Conservation (phyloP, 768 basidiomycete genomes). For the Boletus edulis region DNA sequence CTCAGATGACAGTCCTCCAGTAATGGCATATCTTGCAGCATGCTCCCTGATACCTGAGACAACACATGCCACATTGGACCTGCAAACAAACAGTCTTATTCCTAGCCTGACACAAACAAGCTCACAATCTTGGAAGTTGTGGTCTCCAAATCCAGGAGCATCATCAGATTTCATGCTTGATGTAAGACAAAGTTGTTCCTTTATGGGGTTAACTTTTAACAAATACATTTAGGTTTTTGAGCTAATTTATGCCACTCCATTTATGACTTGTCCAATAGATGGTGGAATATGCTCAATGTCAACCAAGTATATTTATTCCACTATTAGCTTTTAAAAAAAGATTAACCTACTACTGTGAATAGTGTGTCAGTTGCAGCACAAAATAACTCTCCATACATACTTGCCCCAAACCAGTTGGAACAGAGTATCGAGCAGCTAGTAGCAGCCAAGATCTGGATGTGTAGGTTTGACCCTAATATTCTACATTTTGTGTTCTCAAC, state of each 20-base stretch:
- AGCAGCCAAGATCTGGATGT: constrained; percentile 11
- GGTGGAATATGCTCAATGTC: neutral
- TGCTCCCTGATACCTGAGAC: constrained; percentile 4
- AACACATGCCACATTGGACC: neutral
- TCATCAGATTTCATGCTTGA: neutral
- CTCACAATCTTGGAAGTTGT: constrained; percentile 7
- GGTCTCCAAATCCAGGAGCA: neutral
- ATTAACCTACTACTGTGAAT: neutral
- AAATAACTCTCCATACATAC: neutral
- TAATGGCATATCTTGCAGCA: constrained; percentile 5
- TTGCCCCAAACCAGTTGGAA: neutral
- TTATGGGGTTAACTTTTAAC: neutral
- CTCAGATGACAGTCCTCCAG: neutral
- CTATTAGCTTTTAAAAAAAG: no score
- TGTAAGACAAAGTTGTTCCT: neutral
- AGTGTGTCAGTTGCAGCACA: neutral
- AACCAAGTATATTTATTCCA: neutral
- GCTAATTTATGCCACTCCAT: neutral
- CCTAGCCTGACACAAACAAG: neutral
- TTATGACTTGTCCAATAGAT: neutral
- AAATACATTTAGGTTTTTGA: neutral
- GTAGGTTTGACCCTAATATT: neutral
- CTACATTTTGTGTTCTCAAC: neutral
- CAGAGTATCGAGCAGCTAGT: neutral
- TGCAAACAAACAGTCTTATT: neutral